These are phyloP conservation scores for Cupressus sempervirens DNA, from an alignment of 75 land plant genomes.

Conservation along the genomic window DNA sequence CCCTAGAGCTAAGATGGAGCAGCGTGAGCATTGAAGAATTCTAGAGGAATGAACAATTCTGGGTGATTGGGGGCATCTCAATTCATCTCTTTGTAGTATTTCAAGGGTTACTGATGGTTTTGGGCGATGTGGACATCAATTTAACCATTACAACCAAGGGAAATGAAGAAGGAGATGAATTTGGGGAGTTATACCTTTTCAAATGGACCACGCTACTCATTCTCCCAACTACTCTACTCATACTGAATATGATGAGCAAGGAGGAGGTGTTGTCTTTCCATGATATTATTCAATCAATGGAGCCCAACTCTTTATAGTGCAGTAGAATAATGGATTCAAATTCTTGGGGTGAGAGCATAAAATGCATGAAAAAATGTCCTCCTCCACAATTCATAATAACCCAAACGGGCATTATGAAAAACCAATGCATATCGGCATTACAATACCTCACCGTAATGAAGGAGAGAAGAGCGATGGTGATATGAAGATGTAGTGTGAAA, in stretches of 20 bases:
- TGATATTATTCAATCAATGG: too few species aligned
- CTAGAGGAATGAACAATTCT: constrained; percentile 92
- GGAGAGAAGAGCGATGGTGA: too few species aligned
- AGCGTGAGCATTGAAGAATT: constrained; percentile 77
- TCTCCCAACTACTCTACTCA: constrained; percentile 84
- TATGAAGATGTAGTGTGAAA: too few species aligned
- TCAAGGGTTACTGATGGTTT: constrained; percentile 83
- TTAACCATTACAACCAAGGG: constrained; percentile 85
- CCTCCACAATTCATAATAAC: too few species aligned
- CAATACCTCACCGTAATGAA: too few species aligned
- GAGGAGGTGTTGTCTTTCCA: too few species aligned
- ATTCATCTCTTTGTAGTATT: constrained; percentile 84
- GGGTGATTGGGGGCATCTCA: constrained; percentile 89
- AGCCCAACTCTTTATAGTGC: too few species aligned
- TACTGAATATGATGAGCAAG: constrained; percentile 89
- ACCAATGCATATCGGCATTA: too few species aligned
- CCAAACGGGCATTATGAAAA: too few species aligned
- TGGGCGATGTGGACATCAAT: constrained; percentile 77
- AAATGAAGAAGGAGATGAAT: constrained; percentile 58
- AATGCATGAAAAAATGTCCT: too few species aligned
- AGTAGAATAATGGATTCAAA: too few species aligned
- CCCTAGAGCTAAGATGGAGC: constrained; percentile 83
- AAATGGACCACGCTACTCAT: constrained; percentile 94
- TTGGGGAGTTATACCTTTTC: constrained; percentile 86
- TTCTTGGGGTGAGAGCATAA: too few species aligned